Base-by-base conservation (phyloP, 306 rosid genomes). In the Cajanus cajan region DNA sequence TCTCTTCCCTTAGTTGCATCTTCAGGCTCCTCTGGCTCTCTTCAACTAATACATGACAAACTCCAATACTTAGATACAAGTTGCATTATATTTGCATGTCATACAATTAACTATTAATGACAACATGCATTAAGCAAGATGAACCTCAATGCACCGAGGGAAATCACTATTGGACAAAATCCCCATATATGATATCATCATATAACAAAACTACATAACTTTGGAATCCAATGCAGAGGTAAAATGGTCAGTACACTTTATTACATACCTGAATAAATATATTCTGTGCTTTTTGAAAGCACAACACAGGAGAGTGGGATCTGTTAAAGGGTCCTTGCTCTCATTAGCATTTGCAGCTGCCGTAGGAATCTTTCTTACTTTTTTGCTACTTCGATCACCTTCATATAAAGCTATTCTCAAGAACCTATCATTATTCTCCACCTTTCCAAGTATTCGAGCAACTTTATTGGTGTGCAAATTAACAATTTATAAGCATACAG, bases 11-110 rank as follows among this genome's bases (percentile, higher is more conserved):
- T 95, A 16, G 96, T 93, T 63, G 99, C 97, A 85, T 95, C 99
- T 87, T 95, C 99, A 41, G 99, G 98, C 89, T 95, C 99, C 91
- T 95, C 99, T 2, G 99, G 99, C 79, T 95, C 98, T 86, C 99
- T 91, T 79, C 90, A 96, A 90, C 99, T 95, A 57, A 68, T 11
- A 64, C 50, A 84, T 12, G 76, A 68, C 45, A 72, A 47, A 69
- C 14, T 33, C 82, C 82, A 65, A 70, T 76, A 54, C 70, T 87
- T 33, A 76, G 67, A 72, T 63, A 52, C 50, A 16, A 71, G 19
- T 22, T 37, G 69, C 79, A 76, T 50, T 41, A 41, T 57, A 68
- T 28, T 68, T 22, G 67, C 73, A 50, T 63, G 48, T 7, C 31
- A 73, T 67, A 83, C 44, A 18, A 69, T 47, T 19, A 62, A 83